Percentiles rank a stretch among this genome's conserved stretches.
phyloP scores from a whole-genome alignment of 2,329 filamentous ascomycete species.

The Hirsutella minnesotensis region DNA sequence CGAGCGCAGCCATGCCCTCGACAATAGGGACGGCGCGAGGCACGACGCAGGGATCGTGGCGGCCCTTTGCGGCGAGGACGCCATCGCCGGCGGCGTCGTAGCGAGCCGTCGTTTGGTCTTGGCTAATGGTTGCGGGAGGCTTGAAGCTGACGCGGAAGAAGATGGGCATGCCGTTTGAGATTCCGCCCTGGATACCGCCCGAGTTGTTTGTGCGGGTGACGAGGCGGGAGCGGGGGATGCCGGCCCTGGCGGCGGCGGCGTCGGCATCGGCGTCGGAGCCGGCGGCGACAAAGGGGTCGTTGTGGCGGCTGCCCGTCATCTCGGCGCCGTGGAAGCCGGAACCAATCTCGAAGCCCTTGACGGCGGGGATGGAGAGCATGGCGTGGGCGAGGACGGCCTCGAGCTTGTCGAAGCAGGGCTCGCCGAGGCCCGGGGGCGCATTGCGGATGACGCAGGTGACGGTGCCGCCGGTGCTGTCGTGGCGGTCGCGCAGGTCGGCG shows the following conservation, averaged over 20 bases:
- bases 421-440: conserved; percentile 73
- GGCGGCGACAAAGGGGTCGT: conserved; percentile 48
- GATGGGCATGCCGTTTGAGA: conserved; percentile 84
- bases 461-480: conserved; percentile 89
- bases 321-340: conserved; percentile 83
- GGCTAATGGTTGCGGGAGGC: conserved; percentile 83
- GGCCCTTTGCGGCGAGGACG: conserved; percentile 76
- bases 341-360: conserved; percentile 91
- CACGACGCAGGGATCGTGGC: conserved; percentile 90
- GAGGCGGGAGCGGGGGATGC: conserved; percentile 46
- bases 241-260: conserved; percentile 29
- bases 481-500: conserved; percentile 60
- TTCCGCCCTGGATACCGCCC: conserved; percentile 89
- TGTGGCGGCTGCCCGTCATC: conserved; percentile 80
- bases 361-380: conserved; percentile 90
- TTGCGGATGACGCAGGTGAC: conserved; percentile 91
- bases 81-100: conserved; percentile 65
- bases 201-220: conserved; percentile 91
- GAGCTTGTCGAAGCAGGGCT: conserved; percentile 91
- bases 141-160: conserved; percentile 96
- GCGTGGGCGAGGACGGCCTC: conserved; percentile 85
- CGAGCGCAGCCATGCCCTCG: conserved; percentile 82
- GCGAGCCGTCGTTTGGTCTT: conserved; percentile 71
- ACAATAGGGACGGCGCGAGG: conserved; percentile 79
- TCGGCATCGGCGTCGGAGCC: conserved; percentile 31